These are phyloP conservation scores for Tolypocladium endophyticum DNA, from an alignment of 2,329 filamentous ascomycete species.

Conservation along the genomic window DNA sequence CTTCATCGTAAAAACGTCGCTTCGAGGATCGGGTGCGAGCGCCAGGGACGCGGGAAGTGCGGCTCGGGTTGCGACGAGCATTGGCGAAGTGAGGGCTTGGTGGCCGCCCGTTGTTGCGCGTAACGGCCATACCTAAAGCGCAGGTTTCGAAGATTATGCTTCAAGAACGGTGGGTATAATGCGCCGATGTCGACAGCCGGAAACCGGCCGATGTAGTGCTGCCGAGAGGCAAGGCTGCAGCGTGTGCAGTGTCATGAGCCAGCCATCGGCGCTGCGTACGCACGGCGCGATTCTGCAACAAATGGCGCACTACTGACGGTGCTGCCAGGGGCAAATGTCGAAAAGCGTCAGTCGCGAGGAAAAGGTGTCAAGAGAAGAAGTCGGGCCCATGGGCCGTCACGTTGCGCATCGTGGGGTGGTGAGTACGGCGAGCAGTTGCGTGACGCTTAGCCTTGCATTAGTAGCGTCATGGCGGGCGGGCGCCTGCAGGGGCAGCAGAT, in stretches of 20 bases:
- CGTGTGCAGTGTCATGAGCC: background rate
- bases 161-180: background rate
- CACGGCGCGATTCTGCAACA: background rate
- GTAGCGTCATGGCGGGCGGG: background rate
- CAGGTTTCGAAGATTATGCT: background rate
- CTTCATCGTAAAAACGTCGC: slow-evolving; percentile 3
- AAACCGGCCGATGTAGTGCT: background rate
- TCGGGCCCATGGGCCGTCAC: background rate
- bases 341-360: background rate
- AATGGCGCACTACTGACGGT: background rate
- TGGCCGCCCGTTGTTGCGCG: slow-evolving; percentile 12
- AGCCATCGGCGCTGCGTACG: background rate
- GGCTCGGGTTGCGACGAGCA: slow-evolving; percentile 13
- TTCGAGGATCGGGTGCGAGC: slow-evolving; percentile 1
- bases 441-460: background rate
- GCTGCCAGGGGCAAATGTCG: background rate
- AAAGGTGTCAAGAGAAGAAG: background rate
- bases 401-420: background rate
- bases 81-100: background rate
- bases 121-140: slow-evolving; percentile 15
- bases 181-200: background rate
- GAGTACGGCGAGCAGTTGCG: background rate
- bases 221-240: background rate
- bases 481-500: background rate
- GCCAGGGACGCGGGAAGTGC: slow-evolving; percentile 5